These are phyloP conservation scores for Xylariaceae sp. DNA, from an alignment of 2,329 filamentous ascomycete genomes.

Conservation along the genomic window DNA sequence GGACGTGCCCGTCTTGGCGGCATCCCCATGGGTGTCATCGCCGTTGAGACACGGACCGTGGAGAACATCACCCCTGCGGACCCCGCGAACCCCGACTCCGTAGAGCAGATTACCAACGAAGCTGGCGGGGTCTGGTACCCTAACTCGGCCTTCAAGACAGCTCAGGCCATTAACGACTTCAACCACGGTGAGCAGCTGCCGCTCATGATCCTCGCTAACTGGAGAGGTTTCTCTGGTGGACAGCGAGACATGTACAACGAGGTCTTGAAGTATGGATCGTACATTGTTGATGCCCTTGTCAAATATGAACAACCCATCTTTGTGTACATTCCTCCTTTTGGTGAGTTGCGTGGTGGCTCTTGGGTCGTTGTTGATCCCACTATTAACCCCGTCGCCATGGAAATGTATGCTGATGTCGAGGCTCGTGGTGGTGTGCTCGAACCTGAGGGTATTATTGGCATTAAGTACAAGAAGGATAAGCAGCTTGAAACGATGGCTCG, in stretches of 20 bases:
- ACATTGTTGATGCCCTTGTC: slow-evolving; percentile 97
- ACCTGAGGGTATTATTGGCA: slow-evolving; percentile 96
- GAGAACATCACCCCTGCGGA: slow-evolving; percentile 98
- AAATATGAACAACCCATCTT: slow-evolving; percentile 99
- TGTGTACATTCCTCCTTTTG: slow-evolving; percentile 96
- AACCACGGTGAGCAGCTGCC: slow-evolving; percentile 98
- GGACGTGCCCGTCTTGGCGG: slow-evolving; percentile 95
- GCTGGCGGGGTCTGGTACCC: slow-evolving; percentile 99
- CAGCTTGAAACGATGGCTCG: slow-evolving; percentile 98
- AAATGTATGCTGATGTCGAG: slow-evolving; percentile 98
- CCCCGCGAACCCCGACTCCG: slow-evolving; percentile 97
- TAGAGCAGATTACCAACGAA: slow-evolving; percentile 92
- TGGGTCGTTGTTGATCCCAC: slow-evolving; percentile 99
- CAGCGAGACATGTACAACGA: slow-evolving; percentile 99
- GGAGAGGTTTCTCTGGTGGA: slow-evolving; percentile 99
- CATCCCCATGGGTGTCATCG: slow-evolving; percentile 98
- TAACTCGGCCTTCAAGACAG: slow-evolving; percentile 99
- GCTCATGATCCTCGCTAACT: slow-evolving; percentile 99
- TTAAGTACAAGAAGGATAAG: slow-evolving; percentile 98
- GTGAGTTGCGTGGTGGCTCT: slow-evolving; percentile 96
- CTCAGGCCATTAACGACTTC: slow-evolving; percentile 98
- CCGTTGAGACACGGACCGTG: slow-evolving; percentile 91
- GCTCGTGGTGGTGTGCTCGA: slow-evolving; percentile 96
- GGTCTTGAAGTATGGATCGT: slow-evolving; percentile 98
- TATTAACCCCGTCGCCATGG: slow-evolving; percentile 96